Conservation (phyloP, 2,329 filamentous ascomycete species). For the Geosmithia flava region DNA sequence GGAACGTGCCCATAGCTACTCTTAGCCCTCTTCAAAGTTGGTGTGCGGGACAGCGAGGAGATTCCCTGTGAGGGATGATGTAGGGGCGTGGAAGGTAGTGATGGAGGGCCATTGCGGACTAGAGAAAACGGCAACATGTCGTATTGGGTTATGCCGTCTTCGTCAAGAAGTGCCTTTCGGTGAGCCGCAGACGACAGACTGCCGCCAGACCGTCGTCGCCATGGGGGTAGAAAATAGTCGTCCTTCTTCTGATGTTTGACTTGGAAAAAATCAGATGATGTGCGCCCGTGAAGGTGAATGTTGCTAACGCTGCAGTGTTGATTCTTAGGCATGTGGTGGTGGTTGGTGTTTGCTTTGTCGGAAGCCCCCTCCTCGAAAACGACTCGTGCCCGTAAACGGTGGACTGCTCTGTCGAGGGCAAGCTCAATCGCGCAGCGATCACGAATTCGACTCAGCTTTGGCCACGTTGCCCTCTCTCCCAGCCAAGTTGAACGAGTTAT, state of each 20-base stretch:
- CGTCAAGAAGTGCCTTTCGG: constrained; percentile 10
- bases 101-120: neutral
- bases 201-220: constrained; percentile 37
- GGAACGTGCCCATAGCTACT: neutral
- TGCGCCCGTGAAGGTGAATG: constrained; percentile 7
- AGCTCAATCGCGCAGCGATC: constrained; percentile 85
- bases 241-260: constrained; percentile 8
- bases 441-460: constrained; percentile 70
- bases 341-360: constrained; percentile 21
- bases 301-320: constrained; percentile 11
- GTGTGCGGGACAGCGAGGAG: neutral
- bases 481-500: constrained; percentile 67
- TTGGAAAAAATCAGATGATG: constrained; percentile 4
- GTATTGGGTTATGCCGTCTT: neutral
- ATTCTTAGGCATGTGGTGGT: constrained; percentile 28
- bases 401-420: constrained; percentile 65
- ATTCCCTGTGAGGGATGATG: neutral
- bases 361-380: constrained; percentile 32
- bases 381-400: constrained; percentile 52
- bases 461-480: constrained; percentile 85
- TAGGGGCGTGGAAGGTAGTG: neutral
- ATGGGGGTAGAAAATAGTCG: constrained; percentile 11
- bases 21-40: neutral
- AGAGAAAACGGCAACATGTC: neutral
- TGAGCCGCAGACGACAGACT: constrained; percentile 23